These are phyloP conservation scores for Pisolithus marmoratus DNA, from an alignment of 768 basidiomycete species.

Conservation along the genomic window DNA sequence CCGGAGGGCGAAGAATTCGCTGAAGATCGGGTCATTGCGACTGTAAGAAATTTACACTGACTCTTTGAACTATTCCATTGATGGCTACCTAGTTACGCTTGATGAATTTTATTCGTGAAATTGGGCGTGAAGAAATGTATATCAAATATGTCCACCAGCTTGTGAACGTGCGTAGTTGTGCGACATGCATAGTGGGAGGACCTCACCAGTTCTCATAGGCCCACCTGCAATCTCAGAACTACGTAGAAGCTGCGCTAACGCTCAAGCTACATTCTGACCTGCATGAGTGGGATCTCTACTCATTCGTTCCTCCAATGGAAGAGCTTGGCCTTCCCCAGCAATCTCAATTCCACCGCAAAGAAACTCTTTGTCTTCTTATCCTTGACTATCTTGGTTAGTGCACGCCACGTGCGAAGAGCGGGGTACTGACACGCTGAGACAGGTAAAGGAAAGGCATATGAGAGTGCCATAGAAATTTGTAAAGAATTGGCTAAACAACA, in stretches of 20 bases:
- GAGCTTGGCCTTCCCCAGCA: slow-evolving; percentile 88
- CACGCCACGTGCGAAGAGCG: not conserved
- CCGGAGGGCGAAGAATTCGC: slow-evolving; percentile 93
- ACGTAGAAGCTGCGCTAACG: slow-evolving; percentile 89
- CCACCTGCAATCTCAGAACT: slow-evolving; percentile 84
- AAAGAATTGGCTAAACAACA: slow-evolving; percentile 89
- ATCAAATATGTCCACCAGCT: slow-evolving; percentile 96
- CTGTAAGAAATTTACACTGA: slow-evolving; percentile 39
- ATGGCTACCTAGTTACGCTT: slow-evolving; percentile 57
- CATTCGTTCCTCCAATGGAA: slow-evolving; percentile 82
- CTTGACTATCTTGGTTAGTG: slow-evolving; percentile 84
- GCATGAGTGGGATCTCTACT: slow-evolving; percentile 82
- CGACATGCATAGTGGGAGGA: not conserved
- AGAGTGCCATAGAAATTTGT: slow-evolving; percentile 88
- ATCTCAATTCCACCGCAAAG: slow-evolving; percentile 90
- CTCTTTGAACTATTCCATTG: slow-evolving; percentile 2
- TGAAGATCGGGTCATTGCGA: slow-evolving; percentile 91
- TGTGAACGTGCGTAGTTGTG: slow-evolving; percentile 59
- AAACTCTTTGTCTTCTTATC: slow-evolving; percentile 84
- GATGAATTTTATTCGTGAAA: slow-evolving; percentile 91
- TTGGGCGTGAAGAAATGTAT: slow-evolving; percentile 90
- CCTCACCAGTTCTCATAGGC: slow-evolving; percentile 43
- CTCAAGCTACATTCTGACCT: slow-evolving; percentile 92
- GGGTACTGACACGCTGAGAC: slow-evolving; percentile 4
- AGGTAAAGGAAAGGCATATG: slow-evolving; percentile 98